Conservation (phyloP, 805 yeast species). For the Candida broadrunensis region DNA sequence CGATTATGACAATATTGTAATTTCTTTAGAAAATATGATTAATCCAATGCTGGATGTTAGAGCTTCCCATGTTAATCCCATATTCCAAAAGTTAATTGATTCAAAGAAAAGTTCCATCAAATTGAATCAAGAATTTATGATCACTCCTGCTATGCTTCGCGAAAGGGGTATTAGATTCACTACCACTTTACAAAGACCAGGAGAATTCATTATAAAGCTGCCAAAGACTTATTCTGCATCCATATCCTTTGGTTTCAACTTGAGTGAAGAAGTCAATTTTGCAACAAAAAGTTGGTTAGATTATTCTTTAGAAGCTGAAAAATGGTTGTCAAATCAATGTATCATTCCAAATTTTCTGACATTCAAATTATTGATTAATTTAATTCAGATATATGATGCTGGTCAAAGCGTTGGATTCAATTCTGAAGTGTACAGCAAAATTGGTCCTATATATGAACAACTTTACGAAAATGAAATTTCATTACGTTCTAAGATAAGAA, state of each 20-base stretch:
- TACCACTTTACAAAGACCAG: slow-evolving; percentile 55
- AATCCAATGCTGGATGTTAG: slow-evolving; percentile 27
- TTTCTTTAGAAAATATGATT: slow-evolving; percentile 31
- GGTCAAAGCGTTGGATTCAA: slow-evolving; percentile 28
- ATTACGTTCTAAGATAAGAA: slow-evolving; percentile 35
- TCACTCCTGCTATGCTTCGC: slow-evolving; percentile 50
- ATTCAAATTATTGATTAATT: slow-evolving; percentile 44
- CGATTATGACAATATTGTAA: slow-evolving; percentile 23
- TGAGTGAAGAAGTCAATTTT: slow-evolving; percentile 56
- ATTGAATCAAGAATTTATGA: slow-evolving; percentile 42
- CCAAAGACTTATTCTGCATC: slow-evolving; percentile 53
- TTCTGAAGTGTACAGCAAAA: slow-evolving; percentile 27
- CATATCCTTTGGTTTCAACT: slow-evolving; percentile 53
- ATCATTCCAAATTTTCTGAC: slow-evolving; percentile 53
- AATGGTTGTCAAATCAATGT: slow-evolving; percentile 48
- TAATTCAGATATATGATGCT: slow-evolving; percentile 41
- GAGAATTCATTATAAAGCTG: slow-evolving; percentile 56
- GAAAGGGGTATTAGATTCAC: slow-evolving; percentile 46
- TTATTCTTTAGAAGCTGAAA: slow-evolving; percentile 45
- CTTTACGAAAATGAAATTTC: slow-evolving; percentile 43
- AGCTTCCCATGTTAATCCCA: slow-evolving; percentile 21
- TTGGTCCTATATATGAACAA: slow-evolving; percentile 29
- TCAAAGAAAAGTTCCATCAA: slow-evolving; percentile 3
- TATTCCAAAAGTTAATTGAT: slow-evolving; percentile 21
- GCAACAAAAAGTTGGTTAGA: slow-evolving; percentile 58